These are phyloP conservation scores for Boletus calvinii DNA, from an alignment of 1,284 basidiomycete species.

Conservation along the genomic window DNA sequence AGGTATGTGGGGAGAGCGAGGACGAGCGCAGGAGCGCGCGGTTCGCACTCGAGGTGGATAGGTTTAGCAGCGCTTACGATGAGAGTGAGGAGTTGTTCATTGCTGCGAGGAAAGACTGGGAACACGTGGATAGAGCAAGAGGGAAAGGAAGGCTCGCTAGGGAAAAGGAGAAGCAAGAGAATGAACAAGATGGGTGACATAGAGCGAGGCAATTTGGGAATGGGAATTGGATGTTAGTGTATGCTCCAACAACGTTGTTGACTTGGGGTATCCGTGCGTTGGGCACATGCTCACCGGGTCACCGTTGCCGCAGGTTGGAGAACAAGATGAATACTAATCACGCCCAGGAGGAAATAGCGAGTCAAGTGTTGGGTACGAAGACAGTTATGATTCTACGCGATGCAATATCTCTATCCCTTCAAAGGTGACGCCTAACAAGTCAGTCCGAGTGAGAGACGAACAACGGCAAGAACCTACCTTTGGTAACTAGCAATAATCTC, in stretches of 20 bases:
- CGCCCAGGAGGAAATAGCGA: neutral
- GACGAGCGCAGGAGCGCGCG: conserved; percentile 16
- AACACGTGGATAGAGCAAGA: conserved; percentile 49
- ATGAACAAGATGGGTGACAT: neutral
- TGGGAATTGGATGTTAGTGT: neutral
- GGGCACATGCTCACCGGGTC: neutral
- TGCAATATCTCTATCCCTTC: conserved; percentile 18
- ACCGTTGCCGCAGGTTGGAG: neutral
- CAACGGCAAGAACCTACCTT: conserved; percentile 5
- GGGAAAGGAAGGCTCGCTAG: conserved; percentile 31
- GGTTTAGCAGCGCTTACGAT: conserved; percentile 55
- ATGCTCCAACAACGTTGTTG: neutral
- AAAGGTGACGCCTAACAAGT: neutral
- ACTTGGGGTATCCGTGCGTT: neutral
- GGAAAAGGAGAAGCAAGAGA: conserved; percentile 18
- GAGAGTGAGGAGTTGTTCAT: conserved; percentile 45
- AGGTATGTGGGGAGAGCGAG: conserved; percentile 33
- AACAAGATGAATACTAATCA: neutral
- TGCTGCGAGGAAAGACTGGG: conserved; percentile 56
- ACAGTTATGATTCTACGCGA: conserved; percentile 20
- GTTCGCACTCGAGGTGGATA: conserved; percentile 49
- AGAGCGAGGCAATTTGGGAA: neutral
- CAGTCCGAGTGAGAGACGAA: neutral
- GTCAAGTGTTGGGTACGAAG: conserved; percentile 7
- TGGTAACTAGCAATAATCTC: neutral